Evolutionary conservation across 1,284 basidiomycete species (phyloP).

Genomic region (Cutaneotrichosporon sp.): DNA sequence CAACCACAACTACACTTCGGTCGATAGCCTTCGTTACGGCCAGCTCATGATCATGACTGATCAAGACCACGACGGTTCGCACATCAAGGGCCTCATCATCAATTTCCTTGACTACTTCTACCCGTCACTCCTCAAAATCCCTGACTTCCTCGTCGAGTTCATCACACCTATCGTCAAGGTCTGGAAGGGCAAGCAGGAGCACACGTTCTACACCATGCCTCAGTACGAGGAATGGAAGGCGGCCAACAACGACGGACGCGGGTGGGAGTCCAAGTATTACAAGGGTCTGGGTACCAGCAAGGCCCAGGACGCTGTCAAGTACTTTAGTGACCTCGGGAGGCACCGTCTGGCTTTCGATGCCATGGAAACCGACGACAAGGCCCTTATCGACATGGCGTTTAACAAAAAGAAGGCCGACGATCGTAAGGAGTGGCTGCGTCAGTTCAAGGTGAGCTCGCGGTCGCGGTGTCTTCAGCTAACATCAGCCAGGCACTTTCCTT

Average conservation of each 20-base stretch:
- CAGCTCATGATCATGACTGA: slow-evolving; percentile 99
- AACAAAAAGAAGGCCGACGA: slow-evolving; percentile 99
- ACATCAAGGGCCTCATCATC: slow-evolving; percentile 98
- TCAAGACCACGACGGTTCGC: slow-evolving; percentile 99
- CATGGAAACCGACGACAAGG: slow-evolving; percentile 76
- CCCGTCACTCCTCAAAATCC: slow-evolving; percentile 87
- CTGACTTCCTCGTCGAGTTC: slow-evolving; percentile 95
- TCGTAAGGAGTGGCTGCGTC: slow-evolving; percentile 95
- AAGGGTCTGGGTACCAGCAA: slow-evolving; percentile 97
- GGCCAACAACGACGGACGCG: slow-evolving; percentile 71
- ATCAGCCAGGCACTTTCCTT: slow-evolving; percentile 86
- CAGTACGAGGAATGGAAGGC: slow-evolving; percentile 94
- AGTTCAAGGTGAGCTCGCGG: slow-evolving; percentile 69
- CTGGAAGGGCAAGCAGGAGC: slow-evolving; percentile 74
- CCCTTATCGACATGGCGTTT: slow-evolving; percentile 95
- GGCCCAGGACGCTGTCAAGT: slow-evolving; percentile 83
- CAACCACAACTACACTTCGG: slow-evolving; percentile 78
- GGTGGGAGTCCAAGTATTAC: slow-evolving; percentile 93
- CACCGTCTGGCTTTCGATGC: slow-evolving; percentile 92
- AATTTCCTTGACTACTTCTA: slow-evolving; percentile 98
- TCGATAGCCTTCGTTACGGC: slow-evolving; percentile 81
- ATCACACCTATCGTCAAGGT: slow-evolving; percentile 98
- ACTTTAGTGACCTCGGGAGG: slow-evolving; percentile 88
- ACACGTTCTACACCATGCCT: slow-evolving; percentile 95
- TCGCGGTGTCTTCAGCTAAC: background rate